Evolutionary conservation across 176 grass and related monocot genomes (phyloP), one percentile per base, ranked within the genome.

Genomic region (Oryza rufipogon): DNA sequence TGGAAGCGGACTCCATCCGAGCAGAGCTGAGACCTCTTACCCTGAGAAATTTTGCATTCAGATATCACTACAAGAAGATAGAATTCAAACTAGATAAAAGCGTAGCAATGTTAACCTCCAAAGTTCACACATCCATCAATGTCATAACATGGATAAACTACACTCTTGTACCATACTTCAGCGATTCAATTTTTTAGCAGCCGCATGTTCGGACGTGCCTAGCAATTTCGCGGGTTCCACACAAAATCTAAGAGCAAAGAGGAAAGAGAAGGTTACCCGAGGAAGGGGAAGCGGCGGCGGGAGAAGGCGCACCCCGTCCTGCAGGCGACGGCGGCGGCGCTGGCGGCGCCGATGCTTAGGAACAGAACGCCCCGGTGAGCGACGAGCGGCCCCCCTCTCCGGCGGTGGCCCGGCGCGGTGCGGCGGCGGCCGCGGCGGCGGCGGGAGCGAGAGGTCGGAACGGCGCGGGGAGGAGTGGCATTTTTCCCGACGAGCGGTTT

Each of bases 1-100:
- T 91, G 12, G 89, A 92, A 86, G 91, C 73, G 11, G 85, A 72
- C 3, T 88, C 93, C 96, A 99, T 99, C 66, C 23, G 60, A 84
- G 84, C 64, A 82, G 92, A 93, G 33, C 73, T 89, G 73, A 97
- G 51, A 79, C 73, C 52, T 92, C 83, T 90, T 2, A 52, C 77
- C 22, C 89, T 91, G 80, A 7, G 75, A 64, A 87, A 26, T 4
- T 4, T 65, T 44, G 48, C 72, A 65, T 16, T 17, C 33, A 49
- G 3, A 32, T 38, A 12, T 74, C 81, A 49, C 26, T 78, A 48
- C 25, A 85, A 22, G 66, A 71, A 14, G 36, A 25, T n/a, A 48
- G 36, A 3, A 48, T 25, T 70, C 0, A 49, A 36, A 70, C 2
- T 45, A 78, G 7, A n/a, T 72, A 41, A 15, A 20, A 70, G 81